Evolutionary conservation across 2,329 filamentous ascomycete species (phyloP).

Genomic region (Fusarium sp.): DNA sequence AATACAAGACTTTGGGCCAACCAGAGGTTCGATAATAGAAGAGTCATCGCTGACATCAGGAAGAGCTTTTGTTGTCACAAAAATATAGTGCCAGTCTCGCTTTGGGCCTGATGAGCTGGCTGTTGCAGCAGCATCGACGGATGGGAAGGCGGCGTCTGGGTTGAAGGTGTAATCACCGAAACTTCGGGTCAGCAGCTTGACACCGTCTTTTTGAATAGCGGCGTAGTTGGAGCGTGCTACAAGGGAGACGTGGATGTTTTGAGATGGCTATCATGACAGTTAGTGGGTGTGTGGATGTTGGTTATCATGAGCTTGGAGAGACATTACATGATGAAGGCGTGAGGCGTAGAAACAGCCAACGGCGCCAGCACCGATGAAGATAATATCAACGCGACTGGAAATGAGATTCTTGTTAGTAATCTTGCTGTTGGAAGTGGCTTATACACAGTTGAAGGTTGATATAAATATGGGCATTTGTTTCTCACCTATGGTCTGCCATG

Average conservation of each 20-base stretch:
- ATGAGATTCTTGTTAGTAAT: slow-evolving; percentile 20
- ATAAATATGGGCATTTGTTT: background rate
- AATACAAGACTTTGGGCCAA: slow-evolving; percentile 67
- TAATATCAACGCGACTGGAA: slow-evolving; percentile 61
- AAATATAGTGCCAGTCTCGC: slow-evolving; percentile 68
- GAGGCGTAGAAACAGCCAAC: slow-evolving; percentile 81
- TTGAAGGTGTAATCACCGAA: slow-evolving; percentile 77
- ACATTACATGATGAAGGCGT: slow-evolving; percentile 69
- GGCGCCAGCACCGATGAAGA: slow-evolving; percentile 78
- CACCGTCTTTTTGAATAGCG: slow-evolving; percentile 71
- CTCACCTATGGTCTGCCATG: slow-evolving; percentile 41
- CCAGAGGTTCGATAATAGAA: slow-evolving; percentile 70
- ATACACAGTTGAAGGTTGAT: background rate
- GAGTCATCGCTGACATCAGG: slow-evolving; percentile 74
- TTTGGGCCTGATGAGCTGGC: slow-evolving; percentile 36
- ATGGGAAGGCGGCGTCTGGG: slow-evolving; percentile 73
- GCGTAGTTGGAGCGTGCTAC: slow-evolving; percentile 81
- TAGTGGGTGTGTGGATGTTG: slow-evolving; percentile 7
- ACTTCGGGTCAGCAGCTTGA: slow-evolving; percentile 73
- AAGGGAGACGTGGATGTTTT: slow-evolving; percentile 73
- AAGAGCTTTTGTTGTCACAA: slow-evolving; percentile 78
- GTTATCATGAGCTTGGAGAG: slow-evolving; percentile 7
- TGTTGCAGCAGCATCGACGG: slow-evolving; percentile 66
- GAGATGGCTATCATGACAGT: slow-evolving; percentile 56
- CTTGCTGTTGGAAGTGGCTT: background rate